These are phyloP conservation scores for Rossbeevera mucosa DNA, from an alignment of 768 basidiomycete genomes.

Conservation along the genomic window DNA sequence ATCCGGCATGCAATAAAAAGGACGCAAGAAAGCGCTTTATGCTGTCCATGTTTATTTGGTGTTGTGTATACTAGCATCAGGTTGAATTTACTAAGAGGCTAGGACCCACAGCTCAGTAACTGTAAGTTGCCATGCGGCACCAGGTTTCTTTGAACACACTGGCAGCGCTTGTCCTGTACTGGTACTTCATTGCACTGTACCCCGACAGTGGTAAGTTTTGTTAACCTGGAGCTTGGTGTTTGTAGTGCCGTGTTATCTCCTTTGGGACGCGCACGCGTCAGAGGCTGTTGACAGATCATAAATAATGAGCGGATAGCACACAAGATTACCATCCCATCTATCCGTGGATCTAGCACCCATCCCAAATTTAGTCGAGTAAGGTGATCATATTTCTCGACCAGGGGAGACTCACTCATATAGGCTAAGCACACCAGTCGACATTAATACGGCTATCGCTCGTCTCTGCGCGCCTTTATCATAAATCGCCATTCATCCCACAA, in stretches of 20 bases:
- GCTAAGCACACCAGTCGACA: background rate
- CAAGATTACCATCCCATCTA: background rate
- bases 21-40: background rate
- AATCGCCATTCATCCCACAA: background rate
- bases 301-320: background rate
- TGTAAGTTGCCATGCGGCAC: background rate
- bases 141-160: background rate
- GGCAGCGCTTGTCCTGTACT: background rate
- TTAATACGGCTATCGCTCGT: background rate
- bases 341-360: background rate
- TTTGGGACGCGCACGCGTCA: slow-evolving; percentile 1
- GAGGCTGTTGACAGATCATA: background rate
- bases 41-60: slow-evolving; percentile 17
- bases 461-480: background rate
- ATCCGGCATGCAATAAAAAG: slow-evolving; percentile 15
- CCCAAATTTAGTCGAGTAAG: background rate
- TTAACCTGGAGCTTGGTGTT: background rate
- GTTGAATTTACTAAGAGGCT: background rate
- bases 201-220: background rate
- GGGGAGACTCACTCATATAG: background rate
- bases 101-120: background rate
- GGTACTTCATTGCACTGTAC: background rate
- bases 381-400: background rate
- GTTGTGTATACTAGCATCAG: slow-evolving; percentile 8
- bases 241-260: slow-evolving; percentile 4